Evolutionary conservation across 192 early-diverging fungal genomes (phyloP), one percentile per base, ranked within the genome.

Genomic region (Helicostylum pulchrum): DNA sequence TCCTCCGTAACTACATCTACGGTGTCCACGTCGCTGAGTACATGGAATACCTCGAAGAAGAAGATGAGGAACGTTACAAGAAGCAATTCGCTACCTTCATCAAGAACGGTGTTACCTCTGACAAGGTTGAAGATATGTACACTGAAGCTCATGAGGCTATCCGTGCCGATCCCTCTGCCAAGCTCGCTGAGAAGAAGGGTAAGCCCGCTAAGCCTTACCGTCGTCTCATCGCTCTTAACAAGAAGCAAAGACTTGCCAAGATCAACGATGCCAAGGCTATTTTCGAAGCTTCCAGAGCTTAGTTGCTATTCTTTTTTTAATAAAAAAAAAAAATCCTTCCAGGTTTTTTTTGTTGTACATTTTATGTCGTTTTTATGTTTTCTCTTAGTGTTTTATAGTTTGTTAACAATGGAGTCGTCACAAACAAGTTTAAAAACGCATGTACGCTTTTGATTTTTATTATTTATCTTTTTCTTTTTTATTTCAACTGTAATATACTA

Each of bases 61-160:
- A 99, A 83, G 97, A 99, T 76, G 94, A 95, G 83, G 97, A 99
- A 76, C 84, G 86, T 60, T 97, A 91, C 88, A 96, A 94, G 85
- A 80, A 87, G 68, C 94, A 96, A 80, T 99, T 99, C 79, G 83
- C 94, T 63, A 83, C 81, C 71, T 97, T 90, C 90, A 84, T 99
- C 73, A 94, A 86, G 80, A 83, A 85, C 60, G 95, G 88, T 59
- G 79, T 97, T 64, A 73, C 83, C 53, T 81, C 93, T 61, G 97
- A 96, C 70, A 90, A 88, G 74, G 79, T 99, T 58, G 97, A 99
- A 84, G 94, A 91, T 64, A 85, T 96, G 80, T 99, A 96, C 90
- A 79, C 82, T 59, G 78, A 87, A 60, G 95, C 94, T 52, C 97
- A 99, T 85, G 84, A 81, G 65, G 88, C 87, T 49, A 99, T 99